These are phyloP conservation scores for Phytophthora aleatoria DNA, from an alignment of 352 stramenopile species.

Conservation along the genomic window DNA sequence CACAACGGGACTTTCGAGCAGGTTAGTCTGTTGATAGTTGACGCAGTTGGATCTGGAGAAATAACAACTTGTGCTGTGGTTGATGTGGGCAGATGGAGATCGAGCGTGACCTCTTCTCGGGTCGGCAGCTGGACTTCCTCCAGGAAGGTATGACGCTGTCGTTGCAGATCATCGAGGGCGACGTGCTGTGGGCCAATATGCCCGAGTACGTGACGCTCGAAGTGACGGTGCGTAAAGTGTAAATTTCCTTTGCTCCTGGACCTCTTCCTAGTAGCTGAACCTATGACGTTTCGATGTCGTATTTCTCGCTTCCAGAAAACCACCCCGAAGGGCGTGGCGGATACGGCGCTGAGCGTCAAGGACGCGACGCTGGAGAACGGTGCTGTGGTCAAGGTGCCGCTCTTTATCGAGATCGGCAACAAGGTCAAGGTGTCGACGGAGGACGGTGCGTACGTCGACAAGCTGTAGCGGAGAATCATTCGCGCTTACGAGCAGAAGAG, in stretches of 20 bases:
- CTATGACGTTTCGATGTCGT: neutral
- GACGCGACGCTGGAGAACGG: constrained; percentile 83
- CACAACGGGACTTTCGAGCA: constrained; percentile 83
- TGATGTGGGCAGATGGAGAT: constrained; percentile 66
- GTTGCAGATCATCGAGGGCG: constrained; percentile 84
- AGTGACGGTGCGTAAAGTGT: constrained; percentile 52
- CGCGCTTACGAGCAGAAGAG: constrained; percentile 11
- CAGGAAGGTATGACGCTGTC: constrained; percentile 80
- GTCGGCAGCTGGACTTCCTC: constrained; percentile 79
- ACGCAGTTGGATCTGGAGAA: neutral
- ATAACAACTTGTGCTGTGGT: neutral
- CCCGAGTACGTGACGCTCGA: constrained; percentile 77
- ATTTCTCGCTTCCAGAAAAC: constrained; percentile 51
- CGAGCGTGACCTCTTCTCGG: constrained; percentile 64
- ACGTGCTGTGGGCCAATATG: constrained; percentile 89
- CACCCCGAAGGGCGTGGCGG: constrained; percentile 75
- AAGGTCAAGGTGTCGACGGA: constrained; percentile 76
- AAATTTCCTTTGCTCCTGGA: neutral
- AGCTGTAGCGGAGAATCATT: constrained; percentile 40
- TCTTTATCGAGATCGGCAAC: constrained; percentile 84
- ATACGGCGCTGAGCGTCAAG: constrained; percentile 81
- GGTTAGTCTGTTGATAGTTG: constrained; percentile 37
- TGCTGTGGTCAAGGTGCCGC: constrained; percentile 79
- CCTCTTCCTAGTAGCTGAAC: constrained; percentile 2
- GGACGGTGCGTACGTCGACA: constrained; percentile 80